These are phyloP conservation scores for Eimeria sp. DNA, from an alignment of 169 alveolate species.

Conservation along the genomic window DNA sequence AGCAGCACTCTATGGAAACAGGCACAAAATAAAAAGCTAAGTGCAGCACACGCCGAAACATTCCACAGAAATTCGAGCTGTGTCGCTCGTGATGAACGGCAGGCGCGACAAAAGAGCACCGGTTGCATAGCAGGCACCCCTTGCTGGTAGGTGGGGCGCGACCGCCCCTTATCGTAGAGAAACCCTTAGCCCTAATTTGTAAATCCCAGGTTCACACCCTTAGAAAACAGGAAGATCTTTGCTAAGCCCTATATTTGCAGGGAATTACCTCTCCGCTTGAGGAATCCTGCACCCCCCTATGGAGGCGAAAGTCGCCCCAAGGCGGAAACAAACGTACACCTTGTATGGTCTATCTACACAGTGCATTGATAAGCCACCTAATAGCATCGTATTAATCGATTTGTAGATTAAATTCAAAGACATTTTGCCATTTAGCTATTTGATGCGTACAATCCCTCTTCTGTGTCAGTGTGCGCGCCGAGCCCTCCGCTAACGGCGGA, in stretches of 20 bases:
- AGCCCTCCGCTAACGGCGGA: neutral
- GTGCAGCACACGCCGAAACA: neutral
- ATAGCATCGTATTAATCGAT: neutral
- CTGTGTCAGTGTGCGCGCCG: slow-evolving; percentile 37
- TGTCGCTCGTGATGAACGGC: neutral
- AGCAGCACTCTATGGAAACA: neutral
- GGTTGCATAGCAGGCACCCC: slow-evolving; percentile 33
- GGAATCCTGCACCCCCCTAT: slow-evolving; percentile 63
- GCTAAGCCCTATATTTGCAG: neutral
- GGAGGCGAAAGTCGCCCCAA: slow-evolving; percentile 62
- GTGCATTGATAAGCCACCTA: neutral
- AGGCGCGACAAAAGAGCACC: slow-evolving; percentile 62
- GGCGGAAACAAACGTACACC: slow-evolving; percentile 54
- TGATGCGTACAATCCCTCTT: neutral
- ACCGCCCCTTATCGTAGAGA: slow-evolving; percentile 19
- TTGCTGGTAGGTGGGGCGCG: slow-evolving; percentile 59
- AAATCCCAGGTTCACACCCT: neutral
- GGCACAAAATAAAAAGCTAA: slow-evolving; percentile 30
- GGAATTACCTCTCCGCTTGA: neutral
- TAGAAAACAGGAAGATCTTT: slow-evolving; percentile 26
- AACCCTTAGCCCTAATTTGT: neutral
- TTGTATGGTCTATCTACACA: neutral
- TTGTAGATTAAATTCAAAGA: neutral
- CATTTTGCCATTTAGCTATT: neutral
- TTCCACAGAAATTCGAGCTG: neutral